Conservation (phyloP, 768 basidiomycete species). For the Neoboletus brunneissimus region DNA sequence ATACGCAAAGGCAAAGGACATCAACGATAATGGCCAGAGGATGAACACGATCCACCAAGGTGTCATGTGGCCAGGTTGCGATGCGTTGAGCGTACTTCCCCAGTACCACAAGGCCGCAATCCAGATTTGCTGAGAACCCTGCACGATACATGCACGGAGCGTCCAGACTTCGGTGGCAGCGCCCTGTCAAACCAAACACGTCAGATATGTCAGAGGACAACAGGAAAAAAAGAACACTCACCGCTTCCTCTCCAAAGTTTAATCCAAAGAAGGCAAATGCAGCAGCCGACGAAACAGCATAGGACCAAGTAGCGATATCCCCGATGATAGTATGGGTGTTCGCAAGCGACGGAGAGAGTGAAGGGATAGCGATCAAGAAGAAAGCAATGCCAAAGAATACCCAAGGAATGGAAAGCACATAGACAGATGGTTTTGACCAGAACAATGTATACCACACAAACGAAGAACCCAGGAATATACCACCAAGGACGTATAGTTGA, state of each 20-base stretch:
- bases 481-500: slow-evolving; percentile 88
- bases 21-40: slow-evolving; percentile 75
- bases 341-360: slow-evolving; percentile 57
- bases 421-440: slow-evolving; percentile 83
- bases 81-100: slow-evolving; percentile 75
- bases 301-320: slow-evolving; percentile 83
- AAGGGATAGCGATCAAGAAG: slow-evolving; percentile 87
- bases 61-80: slow-evolving; percentile 47
- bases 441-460: slow-evolving; percentile 89
- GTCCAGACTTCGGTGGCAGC: slow-evolving; percentile 96
- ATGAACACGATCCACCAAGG: slow-evolving; percentile 87
- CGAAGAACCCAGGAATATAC: slow-evolving; percentile 82
- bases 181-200: slow-evolving; percentile 45
- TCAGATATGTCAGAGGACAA: slow-evolving; percentile 1
- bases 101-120: slow-evolving; percentile 95
- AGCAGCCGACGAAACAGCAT: slow-evolving; percentile 90
- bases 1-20: slow-evolving; percentile 76
- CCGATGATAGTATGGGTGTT: slow-evolving; percentile 65
- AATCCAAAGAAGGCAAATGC: slow-evolving; percentile 93
- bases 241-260: slow-evolving; percentile 96
- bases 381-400: slow-evolving; percentile 88
- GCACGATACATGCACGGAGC: slow-evolving; percentile 85
- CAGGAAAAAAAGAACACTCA: slow-evolving; percentile 35
- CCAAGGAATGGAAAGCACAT: slow-evolving; percentile 85
- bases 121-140: slow-evolving; percentile 96